Percentiles rank a stretch among this genome's conserved stretches.
Conservation (phyloP, 768 basidiomycete species). For the Rhizopogon vesiculosus region DNA sequence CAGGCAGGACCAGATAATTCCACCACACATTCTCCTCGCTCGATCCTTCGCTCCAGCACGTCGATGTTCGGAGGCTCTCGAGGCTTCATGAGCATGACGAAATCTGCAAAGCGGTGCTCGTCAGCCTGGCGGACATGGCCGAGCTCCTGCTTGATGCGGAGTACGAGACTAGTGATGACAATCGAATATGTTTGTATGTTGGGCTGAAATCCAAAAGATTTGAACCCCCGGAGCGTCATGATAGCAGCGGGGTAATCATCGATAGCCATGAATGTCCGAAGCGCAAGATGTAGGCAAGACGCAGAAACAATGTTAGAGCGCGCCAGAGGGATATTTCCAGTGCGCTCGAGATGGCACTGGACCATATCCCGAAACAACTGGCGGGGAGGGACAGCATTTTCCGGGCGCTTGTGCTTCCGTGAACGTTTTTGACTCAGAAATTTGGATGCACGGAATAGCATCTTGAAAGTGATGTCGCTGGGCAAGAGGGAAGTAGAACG, state of each 20-base stretch:
- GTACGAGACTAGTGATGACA: slow-evolving; percentile 35
- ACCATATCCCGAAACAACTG: slow-evolving; percentile 44
- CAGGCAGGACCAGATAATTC: slow-evolving; percentile 2
- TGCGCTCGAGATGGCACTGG: slow-evolving; percentile 23
- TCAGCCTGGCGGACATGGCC: background rate
- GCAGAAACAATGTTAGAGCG: slow-evolving; percentile 24
- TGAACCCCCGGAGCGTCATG: slow-evolving; percentile 31
- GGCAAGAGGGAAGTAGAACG: slow-evolving; percentile 23
- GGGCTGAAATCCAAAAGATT: slow-evolving; percentile 22
- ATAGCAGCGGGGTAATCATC: slow-evolving; percentile 47
- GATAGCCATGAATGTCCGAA: slow-evolving; percentile 39
- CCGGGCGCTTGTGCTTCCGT: slow-evolving; percentile 16
- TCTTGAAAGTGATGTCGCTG: slow-evolving; percentile 44
- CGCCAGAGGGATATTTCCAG: slow-evolving; percentile 10
- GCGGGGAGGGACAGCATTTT: slow-evolving; percentile 31
- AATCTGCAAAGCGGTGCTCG: slow-evolving; percentile 18
- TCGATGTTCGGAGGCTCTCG: slow-evolving; percentile 12
- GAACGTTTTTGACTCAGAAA: slow-evolving; percentile 13
- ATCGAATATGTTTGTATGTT: slow-evolving; percentile 35
- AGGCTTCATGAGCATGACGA: slow-evolving; percentile 16
- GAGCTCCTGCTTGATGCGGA: slow-evolving; percentile 21
- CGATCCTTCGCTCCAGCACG: slow-evolving; percentile 14
- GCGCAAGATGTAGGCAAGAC: slow-evolving; percentile 34
- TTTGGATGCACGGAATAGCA: slow-evolving; percentile 32
- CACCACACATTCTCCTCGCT: background rate